Percentiles rank a stretch among this genome's conserved stretches.
Evolutionary conservation across 306 rosid genomes (phyloP).

Genomic region (Acacia acuminata): DNA sequence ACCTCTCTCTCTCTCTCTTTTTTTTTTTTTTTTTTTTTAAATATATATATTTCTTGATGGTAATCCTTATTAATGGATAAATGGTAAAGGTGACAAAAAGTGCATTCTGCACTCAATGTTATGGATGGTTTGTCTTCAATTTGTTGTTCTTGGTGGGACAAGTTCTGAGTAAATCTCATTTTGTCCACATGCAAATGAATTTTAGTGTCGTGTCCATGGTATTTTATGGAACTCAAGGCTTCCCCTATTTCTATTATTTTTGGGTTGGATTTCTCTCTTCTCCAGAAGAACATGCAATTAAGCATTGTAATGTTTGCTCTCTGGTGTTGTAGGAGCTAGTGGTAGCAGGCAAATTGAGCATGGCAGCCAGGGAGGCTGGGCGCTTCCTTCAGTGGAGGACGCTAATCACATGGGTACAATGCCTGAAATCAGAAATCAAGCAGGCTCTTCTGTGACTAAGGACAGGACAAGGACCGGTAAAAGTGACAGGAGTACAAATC

Average conservation of each 20-base stretch:
- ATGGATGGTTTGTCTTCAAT: background rate
- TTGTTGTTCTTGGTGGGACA: background rate
- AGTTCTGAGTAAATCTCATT: slow-evolving; percentile 1
- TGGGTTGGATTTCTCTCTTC: background rate
- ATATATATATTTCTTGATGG: background rate
- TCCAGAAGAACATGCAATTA: background rate
- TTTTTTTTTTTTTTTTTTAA: too few relatives aligned
- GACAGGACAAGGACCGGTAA: slow-evolving; percentile 34
- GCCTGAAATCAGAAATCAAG: slow-evolving; percentile 29
- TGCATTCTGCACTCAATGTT: slow-evolving; percentile 3
- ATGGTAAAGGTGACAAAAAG: background rate
- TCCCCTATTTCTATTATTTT: background rate
- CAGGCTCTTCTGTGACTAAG: slow-evolving; percentile 33
- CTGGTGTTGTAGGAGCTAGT: slow-evolving; percentile 45
- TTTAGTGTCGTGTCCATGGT: background rate
- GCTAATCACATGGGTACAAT: slow-evolving; percentile 29
- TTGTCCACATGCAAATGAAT: background rate
- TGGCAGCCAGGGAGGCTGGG: slow-evolving; percentile 51
- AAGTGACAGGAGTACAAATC: slow-evolving; percentile 8
- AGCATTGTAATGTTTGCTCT: background rate
- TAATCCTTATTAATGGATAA: background rate
- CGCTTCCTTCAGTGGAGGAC: slow-evolving; percentile 58
- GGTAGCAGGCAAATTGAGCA: slow-evolving; percentile 39
- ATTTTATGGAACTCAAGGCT: background rate
- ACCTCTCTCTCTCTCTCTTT: too few relatives aligned